These are phyloP conservation scores for Didymella segeticola DNA, from an alignment of 2,329 filamentous ascomycete genomes.

Conservation along the genomic window DNA sequence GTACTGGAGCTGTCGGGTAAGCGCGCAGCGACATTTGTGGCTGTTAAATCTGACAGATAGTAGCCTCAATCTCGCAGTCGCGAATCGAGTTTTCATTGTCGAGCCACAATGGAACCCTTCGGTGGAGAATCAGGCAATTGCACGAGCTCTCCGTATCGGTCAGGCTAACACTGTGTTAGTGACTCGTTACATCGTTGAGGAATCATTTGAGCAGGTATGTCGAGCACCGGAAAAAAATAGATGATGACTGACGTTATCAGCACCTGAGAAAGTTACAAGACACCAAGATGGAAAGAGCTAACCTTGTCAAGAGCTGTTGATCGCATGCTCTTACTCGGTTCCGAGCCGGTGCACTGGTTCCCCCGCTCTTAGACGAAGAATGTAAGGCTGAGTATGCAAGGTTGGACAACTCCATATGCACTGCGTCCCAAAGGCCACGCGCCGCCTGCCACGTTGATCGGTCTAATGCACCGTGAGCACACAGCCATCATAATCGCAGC, in stretches of 20 bases:
- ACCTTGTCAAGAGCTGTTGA: neutral
- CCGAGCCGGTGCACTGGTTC: too few species aligned
- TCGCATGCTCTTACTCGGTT: too few species aligned
- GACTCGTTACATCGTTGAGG: slow-evolving; percentile 54
- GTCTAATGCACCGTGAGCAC: too few species aligned
- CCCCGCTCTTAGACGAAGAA: too few species aligned
- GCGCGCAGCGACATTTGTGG: neutral
- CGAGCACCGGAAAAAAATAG: too few species aligned
- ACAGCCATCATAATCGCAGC: too few species aligned
- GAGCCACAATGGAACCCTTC: slow-evolving; percentile 64
- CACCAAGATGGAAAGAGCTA: neutral
- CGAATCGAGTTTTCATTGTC: slow-evolving; percentile 59
- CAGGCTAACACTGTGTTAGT: slow-evolving; percentile 55
- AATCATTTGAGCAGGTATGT: neutral
- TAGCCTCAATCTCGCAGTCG: slow-evolving; percentile 58
- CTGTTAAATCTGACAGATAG: neutral
- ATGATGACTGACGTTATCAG: too few species aligned
- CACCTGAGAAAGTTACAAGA: neutral
- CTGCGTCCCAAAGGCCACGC: too few species aligned
- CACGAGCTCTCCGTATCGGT: slow-evolving; percentile 56
- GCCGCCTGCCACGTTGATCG: too few species aligned
- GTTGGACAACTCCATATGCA: too few species aligned
- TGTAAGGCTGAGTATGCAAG: too few species aligned
- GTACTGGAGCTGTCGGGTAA: slow-evolving; percentile 60
- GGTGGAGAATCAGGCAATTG: slow-evolving; percentile 61